A percentile compares a stretch with the other conserved stretches of the same genome.
Evolutionary conservation across 345 rosid genomes (phyloP).

Genomic region (Gossypium arboreum): DNA sequence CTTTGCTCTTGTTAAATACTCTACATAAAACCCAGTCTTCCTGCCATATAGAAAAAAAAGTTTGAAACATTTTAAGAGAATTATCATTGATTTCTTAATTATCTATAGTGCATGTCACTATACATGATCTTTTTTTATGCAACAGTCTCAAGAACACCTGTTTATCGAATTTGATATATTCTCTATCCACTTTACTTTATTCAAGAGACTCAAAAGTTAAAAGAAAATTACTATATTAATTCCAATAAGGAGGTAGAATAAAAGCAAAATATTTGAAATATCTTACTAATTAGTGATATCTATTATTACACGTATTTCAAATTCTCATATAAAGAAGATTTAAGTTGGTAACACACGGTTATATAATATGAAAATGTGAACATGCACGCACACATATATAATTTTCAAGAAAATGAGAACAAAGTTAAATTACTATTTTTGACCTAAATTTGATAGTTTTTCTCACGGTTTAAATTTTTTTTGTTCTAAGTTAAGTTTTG

Average conservation of each 20-base stretch:
- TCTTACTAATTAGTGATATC: not conserved
- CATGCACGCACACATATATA: too few species aligned
- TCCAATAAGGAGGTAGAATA: not conserved
- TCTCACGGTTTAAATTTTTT: rapidly evolving
- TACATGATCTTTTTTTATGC: not conserved
- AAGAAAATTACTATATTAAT: not conserved
- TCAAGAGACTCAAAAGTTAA: not conserved
- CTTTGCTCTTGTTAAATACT: constrained; percentile 73
- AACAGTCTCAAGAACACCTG: not conserved
- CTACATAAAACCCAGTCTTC: constrained; percentile 97
- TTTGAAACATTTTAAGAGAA: not conserved
- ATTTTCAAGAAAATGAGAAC: too few species aligned
- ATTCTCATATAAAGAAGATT: not conserved
- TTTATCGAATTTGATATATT: not conserved
- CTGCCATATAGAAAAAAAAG: constrained; percentile 26
- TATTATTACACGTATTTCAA: not conserved
- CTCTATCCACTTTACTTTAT: not conserved
- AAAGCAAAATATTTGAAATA: not conserved
- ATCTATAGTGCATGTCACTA: not conserved
- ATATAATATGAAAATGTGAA: too few species aligned
- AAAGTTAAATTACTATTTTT: too few species aligned
- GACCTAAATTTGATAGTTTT: too few species aligned
- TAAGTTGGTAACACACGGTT: too few species aligned
- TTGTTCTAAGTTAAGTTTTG: too few species aligned
- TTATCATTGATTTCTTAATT: not conserved